These are phyloP conservation scores for Leccinum pachyderme DNA, from an alignment of 1,284 basidiomycete species.

Conservation along the genomic window DNA sequence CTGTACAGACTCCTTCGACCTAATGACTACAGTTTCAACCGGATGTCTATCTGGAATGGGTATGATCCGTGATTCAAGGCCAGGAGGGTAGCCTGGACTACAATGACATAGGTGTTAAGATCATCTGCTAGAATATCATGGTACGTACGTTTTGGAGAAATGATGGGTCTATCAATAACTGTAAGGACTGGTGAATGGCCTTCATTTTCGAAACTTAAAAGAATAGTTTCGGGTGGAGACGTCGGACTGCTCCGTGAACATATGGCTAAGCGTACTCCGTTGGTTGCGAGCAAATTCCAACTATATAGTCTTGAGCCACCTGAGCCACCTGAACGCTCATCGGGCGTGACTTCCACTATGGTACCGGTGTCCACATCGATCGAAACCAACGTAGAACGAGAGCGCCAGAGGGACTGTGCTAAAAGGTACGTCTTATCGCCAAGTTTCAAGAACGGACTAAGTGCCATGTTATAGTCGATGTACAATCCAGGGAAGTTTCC, in stretches of 20 bases:
- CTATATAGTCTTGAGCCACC: slow-evolving; percentile 37
- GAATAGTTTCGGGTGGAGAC: slow-evolving; percentile 49
- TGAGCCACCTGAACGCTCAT: not conserved
- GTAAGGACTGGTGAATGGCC: not conserved
- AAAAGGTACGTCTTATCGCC: slow-evolving; percentile 36
- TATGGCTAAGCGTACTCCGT: slow-evolving; percentile 44
- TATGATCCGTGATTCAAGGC: slow-evolving; percentile 42
- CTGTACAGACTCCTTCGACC: slow-evolving; percentile 18
- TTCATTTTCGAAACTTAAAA: slow-evolving; percentile 26
- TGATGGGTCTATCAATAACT: slow-evolving; percentile 19
- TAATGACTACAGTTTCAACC: slow-evolving; percentile 54
- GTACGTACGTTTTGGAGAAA: slow-evolving; percentile 41
- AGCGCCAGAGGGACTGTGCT: slow-evolving; percentile 51
- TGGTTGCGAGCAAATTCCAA: slow-evolving; percentile 54
- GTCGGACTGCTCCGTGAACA: slow-evolving; percentile 51
- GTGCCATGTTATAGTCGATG: slow-evolving; percentile 43
- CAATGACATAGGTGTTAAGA: not conserved
- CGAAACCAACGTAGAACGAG: slow-evolving; percentile 47
- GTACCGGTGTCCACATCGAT: slow-evolving; percentile 36
- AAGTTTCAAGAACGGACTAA: slow-evolving; percentile 42
- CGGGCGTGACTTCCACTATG: slow-evolving; percentile 42
- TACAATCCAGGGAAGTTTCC: slow-evolving; percentile 65
- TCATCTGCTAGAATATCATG: not conserved
- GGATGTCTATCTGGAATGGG: slow-evolving; percentile 47
- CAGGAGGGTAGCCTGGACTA: slow-evolving; percentile 44